Percentiles rank a stretch among this genome's conserved stretches.
phyloP scores from a whole-genome alignment of 345 rosid genomes.

The Melaleuca alternifolia region DNA sequence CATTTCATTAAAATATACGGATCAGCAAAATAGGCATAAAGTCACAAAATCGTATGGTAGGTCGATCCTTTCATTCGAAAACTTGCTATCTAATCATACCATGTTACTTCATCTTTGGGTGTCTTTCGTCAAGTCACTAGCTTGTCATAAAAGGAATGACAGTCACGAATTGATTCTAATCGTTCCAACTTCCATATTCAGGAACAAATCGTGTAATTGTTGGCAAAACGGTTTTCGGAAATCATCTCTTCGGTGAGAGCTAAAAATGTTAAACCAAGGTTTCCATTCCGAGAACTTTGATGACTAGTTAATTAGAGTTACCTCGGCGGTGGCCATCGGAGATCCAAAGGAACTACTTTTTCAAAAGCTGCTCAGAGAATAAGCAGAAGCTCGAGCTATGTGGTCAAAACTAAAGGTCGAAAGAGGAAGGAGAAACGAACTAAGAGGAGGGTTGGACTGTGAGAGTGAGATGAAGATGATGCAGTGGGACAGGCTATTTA shows the following conservation, averaged over 20 bases:
- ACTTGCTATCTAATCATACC: background rate
- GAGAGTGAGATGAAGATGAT: conserved; percentile 6
- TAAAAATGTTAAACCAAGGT: background rate
- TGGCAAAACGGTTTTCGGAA: background rate
- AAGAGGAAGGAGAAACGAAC: background rate
- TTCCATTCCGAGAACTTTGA: background rate
- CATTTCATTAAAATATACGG: background rate
- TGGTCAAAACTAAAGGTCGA: background rate
- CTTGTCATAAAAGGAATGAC: background rate
- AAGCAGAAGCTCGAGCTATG: background rate
- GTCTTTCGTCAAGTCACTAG: background rate
- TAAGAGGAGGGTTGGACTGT: background rate
- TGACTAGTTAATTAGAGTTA: conserved; percentile 1
- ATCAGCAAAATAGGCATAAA: background rate
- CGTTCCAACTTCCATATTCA: background rate
- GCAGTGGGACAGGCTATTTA: background rate
- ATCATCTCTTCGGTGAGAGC: background rate
- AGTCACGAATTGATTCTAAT: background rate
- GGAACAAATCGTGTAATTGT: background rate
- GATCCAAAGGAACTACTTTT: background rate
- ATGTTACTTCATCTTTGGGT: background rate
- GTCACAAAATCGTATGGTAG: background rate
- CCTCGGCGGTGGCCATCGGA: conserved; percentile 58
- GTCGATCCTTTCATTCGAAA: background rate
- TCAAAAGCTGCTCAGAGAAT: background rate